phyloP scores from a whole-genome alignment of 805 yeast genomes.

The Saturnispora bothae region DNA sequence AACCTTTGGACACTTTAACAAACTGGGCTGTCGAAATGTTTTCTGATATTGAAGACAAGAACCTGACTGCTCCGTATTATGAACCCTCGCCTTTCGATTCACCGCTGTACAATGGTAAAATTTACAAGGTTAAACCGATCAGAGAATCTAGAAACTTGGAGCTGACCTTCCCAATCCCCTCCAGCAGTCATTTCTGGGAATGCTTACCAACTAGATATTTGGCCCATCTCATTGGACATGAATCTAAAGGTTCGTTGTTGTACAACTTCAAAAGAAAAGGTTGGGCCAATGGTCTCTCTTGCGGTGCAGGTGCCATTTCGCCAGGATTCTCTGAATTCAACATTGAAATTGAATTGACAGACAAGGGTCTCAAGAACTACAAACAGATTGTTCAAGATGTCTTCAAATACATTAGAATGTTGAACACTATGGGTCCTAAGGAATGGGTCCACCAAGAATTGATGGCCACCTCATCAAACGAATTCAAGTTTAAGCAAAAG shows the following conservation, averaged over 20 bases:
- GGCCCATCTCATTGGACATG: conserved; percentile 87
- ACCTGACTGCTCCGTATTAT: conserved; percentile 36
- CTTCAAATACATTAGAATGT: conserved; percentile 66
- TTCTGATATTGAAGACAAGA: conserved; percentile 45
- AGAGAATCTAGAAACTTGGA: conserved; percentile 66
- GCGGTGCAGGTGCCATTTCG: conserved; percentile 60
- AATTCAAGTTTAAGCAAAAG: conserved; percentile 77
- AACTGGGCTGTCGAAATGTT: conserved; percentile 62
- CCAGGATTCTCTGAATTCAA: conserved; percentile 58
- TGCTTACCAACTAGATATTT: conserved; percentile 60
- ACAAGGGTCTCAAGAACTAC: conserved; percentile 56
- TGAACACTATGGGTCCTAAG: conserved; percentile 50
- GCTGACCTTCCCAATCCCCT: conserved; percentile 65
- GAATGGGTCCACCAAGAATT: conserved; percentile 76
- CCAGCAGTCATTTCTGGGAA: conserved; percentile 55
- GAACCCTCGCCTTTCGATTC: conserved; percentile 37
- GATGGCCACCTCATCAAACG: conserved; percentile 51
- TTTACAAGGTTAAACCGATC: conserved; percentile 67
- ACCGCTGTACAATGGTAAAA: conserved; percentile 36
- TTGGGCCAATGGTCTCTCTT: conserved; percentile 71
- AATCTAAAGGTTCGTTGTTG: conserved; percentile 76
- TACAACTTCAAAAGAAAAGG: conserved; percentile 58
- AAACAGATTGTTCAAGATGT: conserved; percentile 44
- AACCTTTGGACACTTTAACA: conserved; percentile 60
- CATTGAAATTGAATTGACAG: conserved; percentile 69